Conservation (phyloP, 106 monocot genomes). For the Agapanthus africanus region DNA sequence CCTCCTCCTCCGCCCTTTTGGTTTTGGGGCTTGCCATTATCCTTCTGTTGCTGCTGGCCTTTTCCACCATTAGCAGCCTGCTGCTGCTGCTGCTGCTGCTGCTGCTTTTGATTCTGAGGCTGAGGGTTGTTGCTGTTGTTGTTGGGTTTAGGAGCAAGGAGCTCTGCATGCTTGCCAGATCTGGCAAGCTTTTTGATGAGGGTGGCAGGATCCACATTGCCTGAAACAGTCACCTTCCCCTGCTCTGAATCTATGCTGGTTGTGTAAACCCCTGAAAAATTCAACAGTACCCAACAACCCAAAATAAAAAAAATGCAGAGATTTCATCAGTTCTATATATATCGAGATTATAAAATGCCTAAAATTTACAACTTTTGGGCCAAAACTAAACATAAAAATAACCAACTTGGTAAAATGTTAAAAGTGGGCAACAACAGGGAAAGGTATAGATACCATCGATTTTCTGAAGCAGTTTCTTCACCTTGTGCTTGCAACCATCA, state of each 20-base stretch:
- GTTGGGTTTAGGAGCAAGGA: conserved; percentile 21
- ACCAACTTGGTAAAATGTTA: not conserved
- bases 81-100: conserved; percentile 10
- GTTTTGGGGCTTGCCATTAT: not conserved
- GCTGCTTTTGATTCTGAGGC: conserved; percentile 29
- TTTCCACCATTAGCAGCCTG: not conserved
- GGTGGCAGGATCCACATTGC: conserved; percentile 55
- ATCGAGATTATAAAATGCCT: not conserved
- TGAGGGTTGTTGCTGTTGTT: conserved; percentile 15
- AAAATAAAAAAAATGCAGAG: not conserved
- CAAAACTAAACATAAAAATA: not conserved
- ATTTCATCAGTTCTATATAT: conserved; percentile 1
- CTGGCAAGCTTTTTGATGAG: conserved; percentile 62
- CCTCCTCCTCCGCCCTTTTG: conserved; percentile 17
- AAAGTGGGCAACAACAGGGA: too few relatives aligned
- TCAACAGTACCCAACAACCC: conserved; percentile 1
- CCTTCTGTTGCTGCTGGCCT: conserved; percentile 7
- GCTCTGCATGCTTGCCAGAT: conserved; percentile 65
- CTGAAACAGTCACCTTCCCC: conserved; percentile 69
- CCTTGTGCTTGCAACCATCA: conserved; percentile 77
- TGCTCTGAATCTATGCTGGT: conserved; percentile 50
- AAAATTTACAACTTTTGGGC: not conserved
- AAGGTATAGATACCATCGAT: conserved; percentile 39
- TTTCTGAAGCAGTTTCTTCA: conserved; percentile 66
- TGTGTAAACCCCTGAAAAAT: conserved; percentile 52